Percentiles rank a stretch among this genome's conserved stretches.
phyloP scores from a whole-genome alignment of 495 filamentous ascomycete genomes.

The Stereocaulon alpinum region DNA sequence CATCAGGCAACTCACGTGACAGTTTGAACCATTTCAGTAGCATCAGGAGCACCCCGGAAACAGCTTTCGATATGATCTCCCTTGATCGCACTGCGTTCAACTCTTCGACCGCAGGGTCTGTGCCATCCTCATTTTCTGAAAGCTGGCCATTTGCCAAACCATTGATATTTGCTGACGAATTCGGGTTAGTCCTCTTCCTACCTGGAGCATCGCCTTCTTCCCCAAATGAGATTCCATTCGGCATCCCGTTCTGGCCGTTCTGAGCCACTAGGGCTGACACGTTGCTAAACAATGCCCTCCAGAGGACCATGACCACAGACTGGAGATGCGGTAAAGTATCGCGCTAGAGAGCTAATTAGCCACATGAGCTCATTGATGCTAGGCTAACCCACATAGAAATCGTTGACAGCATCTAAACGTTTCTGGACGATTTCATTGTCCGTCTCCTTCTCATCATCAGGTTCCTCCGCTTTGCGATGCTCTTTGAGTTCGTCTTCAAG shows the following conservation, averaged over 20 bases:
- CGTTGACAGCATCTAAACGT: conserved; percentile 63
- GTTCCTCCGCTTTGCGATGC: conserved; percentile 21
- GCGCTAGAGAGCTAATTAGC: conserved; percentile 40
- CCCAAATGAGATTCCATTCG: conserved; percentile 30
- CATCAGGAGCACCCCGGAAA: conserved; percentile 73
- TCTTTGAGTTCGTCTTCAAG: conserved; percentile 22
- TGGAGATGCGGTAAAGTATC: conserved; percentile 75
- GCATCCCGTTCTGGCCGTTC: conserved; percentile 37
- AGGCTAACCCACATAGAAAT: conserved; percentile 63
- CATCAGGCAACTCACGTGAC: conserved; percentile 56
- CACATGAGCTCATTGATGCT: conserved; percentile 2
- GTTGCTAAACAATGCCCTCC: conserved; percentile 76
- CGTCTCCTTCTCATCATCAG: conserved; percentile 44
- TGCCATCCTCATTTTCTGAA: conserved; percentile 26
- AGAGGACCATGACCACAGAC: conserved; percentile 84
- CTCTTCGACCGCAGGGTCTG: conserved; percentile 50
- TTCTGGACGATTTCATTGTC: conserved; percentile 46
- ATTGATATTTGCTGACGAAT: conserved; percentile 23
- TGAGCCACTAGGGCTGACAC: conserved; percentile 51
- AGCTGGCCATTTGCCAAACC: conserved; percentile 25
- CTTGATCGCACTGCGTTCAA: conserved; percentile 67
- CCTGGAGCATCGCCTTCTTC: conserved; percentile 21
- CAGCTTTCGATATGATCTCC: conserved; percentile 83
- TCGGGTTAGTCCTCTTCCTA: conserved; percentile 25
- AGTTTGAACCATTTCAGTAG: conserved; percentile 94